phyloP scores from a whole-genome alignment of 2,329 filamentous ascomycete species.

The Endoconidiophora laricicola region DNA sequence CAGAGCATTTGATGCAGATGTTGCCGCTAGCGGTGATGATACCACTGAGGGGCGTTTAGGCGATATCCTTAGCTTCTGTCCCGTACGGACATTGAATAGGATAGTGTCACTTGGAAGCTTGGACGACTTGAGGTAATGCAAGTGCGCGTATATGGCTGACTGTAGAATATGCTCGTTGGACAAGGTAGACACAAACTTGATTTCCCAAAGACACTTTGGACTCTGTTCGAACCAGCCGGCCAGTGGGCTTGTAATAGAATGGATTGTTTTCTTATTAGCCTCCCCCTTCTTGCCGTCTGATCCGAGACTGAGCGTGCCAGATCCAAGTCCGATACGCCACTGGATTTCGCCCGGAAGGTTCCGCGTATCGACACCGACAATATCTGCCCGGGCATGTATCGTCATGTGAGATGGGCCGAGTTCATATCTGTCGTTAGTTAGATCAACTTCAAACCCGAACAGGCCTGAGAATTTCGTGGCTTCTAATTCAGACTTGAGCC shows the following conservation, averaged over 20 bases:
- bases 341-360: no score
- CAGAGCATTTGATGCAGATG: not conserved
- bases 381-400: not conserved
- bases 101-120: conserved; percentile 14
- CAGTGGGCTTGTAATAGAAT: not conserved
- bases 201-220: conserved; percentile 17
- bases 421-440: not conserved
- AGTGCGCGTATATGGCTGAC: conserved; percentile 17
- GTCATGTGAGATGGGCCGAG: not conserved
- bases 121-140: conserved; percentile 11
- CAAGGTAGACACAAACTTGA: conserved; percentile 19
- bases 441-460: conserved; percentile 2
- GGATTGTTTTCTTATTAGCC: no score
- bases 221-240: not conserved
- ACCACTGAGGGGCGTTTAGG: not conserved
- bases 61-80: conserved; percentile 16
- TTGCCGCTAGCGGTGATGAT: not conserved
- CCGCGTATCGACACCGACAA: conserved; percentile 4
- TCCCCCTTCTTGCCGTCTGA: no score
- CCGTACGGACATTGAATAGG: conserved; percentile 18
- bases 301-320: no score
- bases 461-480: not conserved
- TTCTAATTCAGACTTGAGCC: conserved; percentile 14
- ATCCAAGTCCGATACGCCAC: no score
- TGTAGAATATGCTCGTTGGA: conserved; percentile 17